Evolutionary conservation across 805 yeast genomes (phyloP).

Genomic region (Dipodascopsis tothii): DNA sequence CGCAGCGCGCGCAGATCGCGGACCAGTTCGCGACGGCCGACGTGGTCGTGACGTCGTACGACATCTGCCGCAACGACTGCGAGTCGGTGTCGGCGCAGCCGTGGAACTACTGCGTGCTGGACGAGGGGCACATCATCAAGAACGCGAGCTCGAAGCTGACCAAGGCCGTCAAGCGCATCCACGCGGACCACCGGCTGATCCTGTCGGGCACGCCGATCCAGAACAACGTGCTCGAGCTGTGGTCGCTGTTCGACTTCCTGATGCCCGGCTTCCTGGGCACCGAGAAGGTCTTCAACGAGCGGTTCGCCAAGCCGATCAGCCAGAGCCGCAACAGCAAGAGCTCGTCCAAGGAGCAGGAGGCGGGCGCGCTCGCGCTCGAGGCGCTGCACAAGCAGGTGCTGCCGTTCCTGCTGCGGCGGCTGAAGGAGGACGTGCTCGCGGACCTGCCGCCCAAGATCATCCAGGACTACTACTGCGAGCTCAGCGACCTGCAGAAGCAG

Average conservation of each 20-base stretch:
- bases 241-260: slow-evolving; percentile 95
- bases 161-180: slow-evolving; percentile 71
- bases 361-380: slow-evolving; percentile 92
- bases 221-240: slow-evolving; percentile 88
- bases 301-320: slow-evolving; percentile 96
- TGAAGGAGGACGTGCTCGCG: slow-evolving; percentile 90
- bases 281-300: slow-evolving; percentile 86
- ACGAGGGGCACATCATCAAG: slow-evolving; percentile 96
- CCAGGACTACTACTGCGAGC: slow-evolving; percentile 95
- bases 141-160: slow-evolving; percentile 83
- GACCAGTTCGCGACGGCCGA: slow-evolving; percentile 52
- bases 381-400: slow-evolving; percentile 92
- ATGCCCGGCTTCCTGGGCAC: slow-evolving; percentile 99
- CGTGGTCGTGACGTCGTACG: slow-evolving; percentile 89
- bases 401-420: slow-evolving; percentile 91
- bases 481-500: slow-evolving; percentile 81
- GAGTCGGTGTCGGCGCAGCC: slow-evolving; percentile 51
- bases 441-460: slow-evolving; percentile 97
- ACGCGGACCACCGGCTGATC: slow-evolving; percentile 83
- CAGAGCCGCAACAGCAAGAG: slow-evolving; percentile 85
- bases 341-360: slow-evolving; percentile 83
- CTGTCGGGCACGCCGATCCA: slow-evolving; percentile 97
- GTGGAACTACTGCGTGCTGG: slow-evolving; percentile 90
- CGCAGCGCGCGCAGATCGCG: slow-evolving; percentile 53
- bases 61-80: slow-evolving; percentile 88